Evolutionary conservation across 768 basidiomycete genomes (phyloP).

Genomic region (Tulasnella sp.): DNA sequence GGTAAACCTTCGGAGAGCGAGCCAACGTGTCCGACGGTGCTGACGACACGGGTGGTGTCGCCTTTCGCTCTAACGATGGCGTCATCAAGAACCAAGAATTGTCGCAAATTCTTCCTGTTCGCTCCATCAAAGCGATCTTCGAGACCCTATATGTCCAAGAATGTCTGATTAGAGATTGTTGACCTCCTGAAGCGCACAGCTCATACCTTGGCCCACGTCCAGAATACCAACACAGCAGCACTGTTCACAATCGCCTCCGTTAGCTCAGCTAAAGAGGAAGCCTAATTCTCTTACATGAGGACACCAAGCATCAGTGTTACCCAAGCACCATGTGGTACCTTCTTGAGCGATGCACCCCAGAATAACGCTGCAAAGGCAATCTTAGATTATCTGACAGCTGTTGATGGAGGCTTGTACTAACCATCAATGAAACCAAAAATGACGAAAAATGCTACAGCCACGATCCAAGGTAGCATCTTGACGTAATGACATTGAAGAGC

Average conservation of each 20-base stretch:
- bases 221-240: slow-evolving; percentile 52
- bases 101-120: slow-evolving; percentile 41
- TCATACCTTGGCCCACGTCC: slow-evolving; percentile 53
- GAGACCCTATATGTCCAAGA: slow-evolving; percentile 28
- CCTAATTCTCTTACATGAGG: slow-evolving; percentile 36
- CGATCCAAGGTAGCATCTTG: slow-evolving; percentile 21
- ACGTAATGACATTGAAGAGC: slow-evolving; percentile 23
- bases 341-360: slow-evolving; percentile 50
- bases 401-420: background rate
- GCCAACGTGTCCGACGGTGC: too few species aligned
- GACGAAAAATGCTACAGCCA: slow-evolving; percentile 23
- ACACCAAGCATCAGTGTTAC: slow-evolving; percentile 47
- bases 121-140: slow-evolving; percentile 49
- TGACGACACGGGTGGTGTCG: background rate
- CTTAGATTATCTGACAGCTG: background rate
- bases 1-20: too few species aligned
- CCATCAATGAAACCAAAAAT: slow-evolving; percentile 55
- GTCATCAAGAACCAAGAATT: slow-evolving; percentile 34
- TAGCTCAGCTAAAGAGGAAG: too few species aligned
- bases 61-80: slow-evolving; percentile 3
- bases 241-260: too few species aligned
- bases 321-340: slow-evolving; percentile 54
- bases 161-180: background rate
- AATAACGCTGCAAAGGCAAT: slow-evolving; percentile 31
- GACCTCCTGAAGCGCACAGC: too few species aligned